Evolutionary conservation across 805 yeast genomes (phyloP), one percentile per base, ranked within the genome.

Genomic region (Saccharomyces paradoxus): DNA sequence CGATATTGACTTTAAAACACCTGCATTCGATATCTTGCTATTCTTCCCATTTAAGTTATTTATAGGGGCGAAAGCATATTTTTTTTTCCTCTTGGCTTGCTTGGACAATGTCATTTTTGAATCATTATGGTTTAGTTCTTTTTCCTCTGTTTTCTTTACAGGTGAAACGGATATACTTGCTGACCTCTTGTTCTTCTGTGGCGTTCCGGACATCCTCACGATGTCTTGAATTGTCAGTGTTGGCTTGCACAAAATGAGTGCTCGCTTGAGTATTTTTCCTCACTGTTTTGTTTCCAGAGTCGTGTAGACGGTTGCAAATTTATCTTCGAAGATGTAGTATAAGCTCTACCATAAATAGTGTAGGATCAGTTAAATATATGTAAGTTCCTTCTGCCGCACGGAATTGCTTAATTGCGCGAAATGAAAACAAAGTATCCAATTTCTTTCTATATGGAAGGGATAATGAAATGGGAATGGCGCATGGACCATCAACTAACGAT

Each of bases 21-120:
- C 52, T 5, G 55, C 29, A 27, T 56, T 60, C 9, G 49, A 49
- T 27, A 51, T 56, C 10, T 48, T 51, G 8, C 52, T 53, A 9
- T 32, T 27, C 13, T 41, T 41, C 4, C 50, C 22, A n/a, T 54
- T 56, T 9, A 64, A 31, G n/a, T 59, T 65, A 50, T 66, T 60
- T 10, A 66, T 46, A 13, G 70, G 70, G 1, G 66, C 66, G 57
- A 68, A 68, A 37, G 62, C 60, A 53, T 67, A 68, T 24, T 55
- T 59, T 46, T 60, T 61, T 44, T 55, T 59, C 10, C 53, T 56
- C 53, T 57, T 60, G 24, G 41, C 41, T 32, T 47, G 44, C 24
- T 37, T 37, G 8, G 22, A 37, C 8, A 9, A 17, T 37, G 13
- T 17, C 24, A 4, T 2, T 12, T 37, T 37, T 7, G 24, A 37